These are phyloP conservation scores for Aspergillus niger DNA, from an alignment of 2,329 filamentous ascomycete species.

Conservation along the genomic window DNA sequence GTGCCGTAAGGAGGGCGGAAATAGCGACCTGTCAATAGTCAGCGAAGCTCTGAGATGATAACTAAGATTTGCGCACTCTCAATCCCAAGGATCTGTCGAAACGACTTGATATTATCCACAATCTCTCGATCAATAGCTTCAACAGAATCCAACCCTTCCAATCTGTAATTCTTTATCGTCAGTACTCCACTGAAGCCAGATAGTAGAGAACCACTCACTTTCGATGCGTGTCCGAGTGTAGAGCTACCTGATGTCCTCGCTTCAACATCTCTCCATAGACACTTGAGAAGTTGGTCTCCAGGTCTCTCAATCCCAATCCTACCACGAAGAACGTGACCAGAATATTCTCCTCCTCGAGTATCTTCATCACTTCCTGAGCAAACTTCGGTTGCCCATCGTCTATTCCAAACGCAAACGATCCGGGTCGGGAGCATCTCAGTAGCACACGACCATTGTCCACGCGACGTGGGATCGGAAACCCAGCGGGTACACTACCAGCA, in stretches of 20 bases:
- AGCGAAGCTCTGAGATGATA: neutral
- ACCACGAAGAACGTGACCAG: constrained; percentile 73
- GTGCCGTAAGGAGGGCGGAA: constrained; percentile 71
- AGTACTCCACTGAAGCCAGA: neutral
- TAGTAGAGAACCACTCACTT: constrained; percentile 39
- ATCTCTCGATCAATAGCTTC: constrained; percentile 43
- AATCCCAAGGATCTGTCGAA: constrained; percentile 35
- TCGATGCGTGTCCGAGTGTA: constrained; percentile 71
- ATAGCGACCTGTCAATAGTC: constrained; percentile 49
- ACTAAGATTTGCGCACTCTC: constrained; percentile 30
- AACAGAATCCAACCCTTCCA: constrained; percentile 37
- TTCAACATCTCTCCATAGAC: constrained; percentile 65
- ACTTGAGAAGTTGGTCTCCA: constrained; percentile 61
- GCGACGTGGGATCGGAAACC: constrained; percentile 59
- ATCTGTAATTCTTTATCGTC: constrained; percentile 22
- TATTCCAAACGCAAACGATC: constrained; percentile 72
- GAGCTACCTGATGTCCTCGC: constrained; percentile 67
- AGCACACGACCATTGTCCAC: constrained; percentile 62
- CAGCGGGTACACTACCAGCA: constrained; percentile 48
- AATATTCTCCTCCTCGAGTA: constrained; percentile 62
- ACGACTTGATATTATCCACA: constrained; percentile 32
- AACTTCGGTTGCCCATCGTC: constrained; percentile 66
- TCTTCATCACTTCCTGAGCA: constrained; percentile 62
- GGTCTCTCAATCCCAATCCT: constrained; percentile 62
- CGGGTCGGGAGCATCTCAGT: constrained; percentile 66